phyloP scores from a whole-genome alignment of 2,329 filamentous ascomycete species.

The Ophiostoma perfectum region DNA sequence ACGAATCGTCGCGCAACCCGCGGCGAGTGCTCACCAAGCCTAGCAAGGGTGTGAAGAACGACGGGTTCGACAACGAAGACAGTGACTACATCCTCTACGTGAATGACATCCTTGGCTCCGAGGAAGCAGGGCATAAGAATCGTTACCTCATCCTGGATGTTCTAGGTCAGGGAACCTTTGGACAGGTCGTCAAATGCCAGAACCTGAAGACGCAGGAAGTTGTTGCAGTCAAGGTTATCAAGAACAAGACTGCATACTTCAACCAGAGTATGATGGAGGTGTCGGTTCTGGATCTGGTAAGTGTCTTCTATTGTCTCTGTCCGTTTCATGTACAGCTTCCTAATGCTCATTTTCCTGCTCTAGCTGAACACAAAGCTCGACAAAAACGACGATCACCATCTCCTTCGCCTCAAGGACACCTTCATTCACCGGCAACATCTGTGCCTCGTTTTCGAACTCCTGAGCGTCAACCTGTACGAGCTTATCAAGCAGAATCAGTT shows the following conservation, averaged over 20 bases:
- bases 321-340: neutral
- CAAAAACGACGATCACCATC: slow-evolving; percentile 97
- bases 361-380: slow-evolving; percentile 97
- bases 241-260: slow-evolving; percentile 98
- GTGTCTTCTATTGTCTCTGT: slow-evolving; percentile 27
- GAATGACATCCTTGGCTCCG: slow-evolving; percentile 95
- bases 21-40: slow-evolving; percentile 94
- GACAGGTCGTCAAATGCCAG: slow-evolving; percentile 97
- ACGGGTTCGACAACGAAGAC: slow-evolving; percentile 97
- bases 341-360: neutral
- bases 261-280: slow-evolving; percentile 99
- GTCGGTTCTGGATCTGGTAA: slow-evolving; percentile 87
- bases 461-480: slow-evolving; percentile 97
- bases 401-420: slow-evolving; percentile 90
- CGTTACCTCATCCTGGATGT: slow-evolving; percentile 96
- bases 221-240: slow-evolving; percentile 97
- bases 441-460: slow-evolving; percentile 89
- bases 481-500: slow-evolving; percentile 99
- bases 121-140: slow-evolving; percentile 97
- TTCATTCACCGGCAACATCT: slow-evolving; percentile 98
- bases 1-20: slow-evolving; percentile 95
- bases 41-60: slow-evolving; percentile 97
- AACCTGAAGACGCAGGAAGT: slow-evolving; percentile 98
- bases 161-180: slow-evolving; percentile 93
- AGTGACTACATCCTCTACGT: slow-evolving; percentile 99